Base-by-base conservation (phyloP, 1,139 yeast species). In the Protomyces gravidus region DNA sequence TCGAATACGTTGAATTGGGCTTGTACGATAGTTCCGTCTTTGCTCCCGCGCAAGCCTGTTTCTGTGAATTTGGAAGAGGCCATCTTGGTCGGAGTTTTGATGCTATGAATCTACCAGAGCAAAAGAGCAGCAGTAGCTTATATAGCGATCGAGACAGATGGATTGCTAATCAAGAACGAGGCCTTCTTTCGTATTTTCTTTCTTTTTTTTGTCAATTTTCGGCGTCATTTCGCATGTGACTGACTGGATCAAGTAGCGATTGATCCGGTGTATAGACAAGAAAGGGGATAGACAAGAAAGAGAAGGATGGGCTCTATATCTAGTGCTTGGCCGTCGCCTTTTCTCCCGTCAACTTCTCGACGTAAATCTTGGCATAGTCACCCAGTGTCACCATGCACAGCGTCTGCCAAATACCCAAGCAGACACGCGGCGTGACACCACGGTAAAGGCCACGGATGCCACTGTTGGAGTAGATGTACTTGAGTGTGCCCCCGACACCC, bases 361-460 rank as follows among this genome's bases (percentile, higher is more conserved):
- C 84, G 61, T 78, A 76, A 60, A 83, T 87, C 71, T 81, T 83
- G 46, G 88, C 88, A 73, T 89, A 87, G 72, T 92, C 98, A 70
- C 97, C 98, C 67, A 92, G 83, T n/a, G 96, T 97, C 63, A 92
- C 97, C 97, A 92, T 92, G 74, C 95, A 92, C 51, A 92, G 89
- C 1, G 98, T 92, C 78, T 92, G 98, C 97, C 97, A 92, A 64
- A 92, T 86, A 66, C 97, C 95, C 67, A 92, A 80, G 60, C 96
- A 97, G 66, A 92, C 82, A 79, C 98, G 86, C 67, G 98, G 98
- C 11, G 97, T 82, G 50, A 90, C 97, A 70, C 98, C 98, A 73
- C 96, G 82, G 73, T 90, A 92, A 66, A 92, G 81, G 60, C 98
- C 98, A 76, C 83, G 85, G 64, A 89, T 65, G 67, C 98, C 98